Evolutionary conservation across 2,329 filamentous ascomycete genomes (phyloP), one percentile per base, ranked within the genome.

Genomic region (Hypoxylon sp.): DNA sequence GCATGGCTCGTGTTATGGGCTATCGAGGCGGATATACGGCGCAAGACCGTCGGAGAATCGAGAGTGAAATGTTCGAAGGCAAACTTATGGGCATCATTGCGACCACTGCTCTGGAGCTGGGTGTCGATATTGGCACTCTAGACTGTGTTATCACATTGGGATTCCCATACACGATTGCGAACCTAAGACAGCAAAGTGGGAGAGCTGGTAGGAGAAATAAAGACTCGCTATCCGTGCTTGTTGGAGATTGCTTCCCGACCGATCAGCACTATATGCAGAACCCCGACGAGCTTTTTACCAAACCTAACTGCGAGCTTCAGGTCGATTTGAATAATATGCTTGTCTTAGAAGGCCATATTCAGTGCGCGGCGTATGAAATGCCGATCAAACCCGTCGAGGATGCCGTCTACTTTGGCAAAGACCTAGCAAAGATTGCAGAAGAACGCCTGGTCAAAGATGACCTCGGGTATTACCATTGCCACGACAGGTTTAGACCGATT

Each of bases 191-290:
- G 77, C 96, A 99, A 78, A 97, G 93, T 73, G 96, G 96, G 12
- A 88, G 96, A 73, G 96, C 96, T 19, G 96, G 96, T 11, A 88
- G 96, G 63, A 87, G 95, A 64, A 97, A 97, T 76, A 96, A 93
- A 74, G 96, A 99, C 77, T 97, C 94, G 0, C 83, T 99, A 2
- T 96, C 94, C 0, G 88, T 99, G 2, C 82, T 99, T 0, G 88
- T 99, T 0, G 96, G 94, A 2, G 94, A 97, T 75, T 89, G 89
- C 69, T 97, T 96, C 70, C 90, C 94, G 2, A 93, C 93, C 0
- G 96, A 99, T 76, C 96, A 99, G 76, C 90, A 96, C 76, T 99
- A 96, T 78, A 99, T 99, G 96, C 89, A 92, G 67, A 97, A 98
- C 69, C 96, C 96, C 0, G 91, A 96, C 67, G 93, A 97, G 77